Conservation (phyloP, 306 rosid genomes). For the Cucurbita moschata region DNA sequence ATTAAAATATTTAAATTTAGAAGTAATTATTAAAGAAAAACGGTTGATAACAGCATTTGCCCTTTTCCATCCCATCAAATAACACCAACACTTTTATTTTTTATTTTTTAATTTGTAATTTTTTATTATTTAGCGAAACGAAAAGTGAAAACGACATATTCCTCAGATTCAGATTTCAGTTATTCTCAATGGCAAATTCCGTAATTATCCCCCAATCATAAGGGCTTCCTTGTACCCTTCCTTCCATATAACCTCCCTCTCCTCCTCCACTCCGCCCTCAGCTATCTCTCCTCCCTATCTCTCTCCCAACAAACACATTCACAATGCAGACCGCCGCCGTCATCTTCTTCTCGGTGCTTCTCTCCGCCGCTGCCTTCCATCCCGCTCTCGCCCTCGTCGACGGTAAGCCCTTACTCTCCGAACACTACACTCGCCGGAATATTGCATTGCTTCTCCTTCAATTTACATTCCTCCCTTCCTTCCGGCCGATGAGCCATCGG, state of each 20-base stretch:
- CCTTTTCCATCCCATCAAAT: not conserved
- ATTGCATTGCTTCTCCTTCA: no score
- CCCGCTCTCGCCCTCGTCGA: constrained; percentile 37
- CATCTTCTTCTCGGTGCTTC: constrained; percentile 31
- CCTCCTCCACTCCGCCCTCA: not conserved
- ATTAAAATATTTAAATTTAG: no score
- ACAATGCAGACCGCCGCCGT: constrained; percentile 3
- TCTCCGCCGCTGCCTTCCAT: constrained; percentile 43
- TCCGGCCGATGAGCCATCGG: no score
- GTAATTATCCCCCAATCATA: not conserved
- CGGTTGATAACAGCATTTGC: not conserved
- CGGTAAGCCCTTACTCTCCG: constrained; percentile 28
- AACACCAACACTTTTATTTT: not conserved
- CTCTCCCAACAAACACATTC: not conserved
- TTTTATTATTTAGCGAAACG: not conserved
- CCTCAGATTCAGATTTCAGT: not conserved
- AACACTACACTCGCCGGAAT: no score
- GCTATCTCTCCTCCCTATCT: not conserved
- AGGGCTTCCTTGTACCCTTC: not conserved
- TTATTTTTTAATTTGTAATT: not conserved
- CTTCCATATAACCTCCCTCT: not conserved
- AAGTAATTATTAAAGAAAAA: not conserved
- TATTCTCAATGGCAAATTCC: not conserved
- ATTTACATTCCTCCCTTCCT: no score
- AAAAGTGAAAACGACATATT: not conserved